These are phyloP conservation scores for Coniferiporia weirii DNA, from an alignment of 1,284 basidiomycete species.

Conservation along the genomic window DNA sequence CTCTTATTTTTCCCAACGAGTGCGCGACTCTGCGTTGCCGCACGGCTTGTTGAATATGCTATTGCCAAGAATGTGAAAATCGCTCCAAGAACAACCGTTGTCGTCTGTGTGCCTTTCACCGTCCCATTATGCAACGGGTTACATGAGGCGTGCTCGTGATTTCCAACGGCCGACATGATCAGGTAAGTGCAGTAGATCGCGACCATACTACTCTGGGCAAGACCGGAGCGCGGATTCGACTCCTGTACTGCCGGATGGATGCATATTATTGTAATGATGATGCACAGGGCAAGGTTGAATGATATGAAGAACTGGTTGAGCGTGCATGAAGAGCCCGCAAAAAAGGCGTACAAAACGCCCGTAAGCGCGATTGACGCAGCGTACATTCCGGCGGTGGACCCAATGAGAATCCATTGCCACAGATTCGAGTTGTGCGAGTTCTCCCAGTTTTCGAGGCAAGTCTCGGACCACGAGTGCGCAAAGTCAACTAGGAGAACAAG, in stretches of 20 bases:
- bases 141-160: slow-evolving; percentile 82
- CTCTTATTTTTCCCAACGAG: slow-evolving; percentile 73
- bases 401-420: slow-evolving; percentile 96
- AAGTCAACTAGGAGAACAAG: slow-evolving; percentile 98
- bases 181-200: slow-evolving; percentile 97
- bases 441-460: slow-evolving; percentile 95
- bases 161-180: slow-evolving; percentile 90
- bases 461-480: slow-evolving; percentile 98
- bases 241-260: slow-evolving; percentile 89
- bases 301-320: slow-evolving; percentile 96
- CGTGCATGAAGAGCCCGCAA: slow-evolving; percentile 81
- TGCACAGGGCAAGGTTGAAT: slow-evolving; percentile 80
- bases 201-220: slow-evolving; percentile 96
- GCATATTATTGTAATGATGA: slow-evolving; percentile 80
- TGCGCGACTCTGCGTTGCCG: slow-evolving; percentile 91
- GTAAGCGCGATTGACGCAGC: slow-evolving; percentile 79
- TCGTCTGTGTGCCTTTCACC: slow-evolving; percentile 72
- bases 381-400: slow-evolving; percentile 91
- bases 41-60: slow-evolving; percentile 94
- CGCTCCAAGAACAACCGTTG: slow-evolving; percentile 87
- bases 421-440: slow-evolving; percentile 70
- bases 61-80: slow-evolving; percentile 97
- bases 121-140: slow-evolving; percentile 74
- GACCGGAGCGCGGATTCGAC: slow-evolving; percentile 88
- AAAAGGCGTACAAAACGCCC: slow-evolving; percentile 87